Base-by-base conservation (phyloP, 495 filamentous ascomycete genomes). In the Hyaloscypha finlandica region DNA sequence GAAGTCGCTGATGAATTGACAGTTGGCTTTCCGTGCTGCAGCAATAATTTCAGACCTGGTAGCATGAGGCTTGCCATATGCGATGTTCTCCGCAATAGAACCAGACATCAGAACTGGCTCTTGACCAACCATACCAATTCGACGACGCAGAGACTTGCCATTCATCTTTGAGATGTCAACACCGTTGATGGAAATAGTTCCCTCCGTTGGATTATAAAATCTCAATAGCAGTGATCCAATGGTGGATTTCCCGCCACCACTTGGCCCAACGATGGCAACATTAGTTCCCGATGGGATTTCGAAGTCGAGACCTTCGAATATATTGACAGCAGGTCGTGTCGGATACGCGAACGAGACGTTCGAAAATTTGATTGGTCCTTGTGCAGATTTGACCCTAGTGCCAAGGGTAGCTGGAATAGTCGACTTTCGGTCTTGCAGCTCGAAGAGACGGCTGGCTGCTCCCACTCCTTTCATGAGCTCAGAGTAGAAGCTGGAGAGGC, bases 391-490 rank as follows among this genome's bases (percentile, higher is more conserved):
- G 9, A 98, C 91, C 63, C 87, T 88, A 22, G 81, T 71, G 63
- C 95, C 95, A 42, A 88, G 86, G 2, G 95, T 99, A 2, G 93
- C 86, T 14, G 87, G 88, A 62, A 98, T 97, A 2, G 87, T 90
- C 1, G 93, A 89, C 53, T 96, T 85, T 66, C 95, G 90, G 78
- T 99, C 95, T 77, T 98, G 94, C 6, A 99, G 83, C 74, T 99
- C 95, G 74, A 99, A 99, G 8, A 99, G 83, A 31, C 95, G 91
- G 73, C 89, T 94, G 14, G 95, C 96, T 45, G 95, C 95, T 71
- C 95, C 95, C 29, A 97, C 95, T 48, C 96, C 96, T 74, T 98
- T 98, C 95, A 97, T 98, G 22, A 99, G 85, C 76, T 99, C 95
- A 11, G 93, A 97, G 80, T 97, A 97, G 80, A 99, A 99, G 71